Base-by-base conservation (phyloP, 805 yeast genomes). In the Yarrowia yakushimensis region DNA sequence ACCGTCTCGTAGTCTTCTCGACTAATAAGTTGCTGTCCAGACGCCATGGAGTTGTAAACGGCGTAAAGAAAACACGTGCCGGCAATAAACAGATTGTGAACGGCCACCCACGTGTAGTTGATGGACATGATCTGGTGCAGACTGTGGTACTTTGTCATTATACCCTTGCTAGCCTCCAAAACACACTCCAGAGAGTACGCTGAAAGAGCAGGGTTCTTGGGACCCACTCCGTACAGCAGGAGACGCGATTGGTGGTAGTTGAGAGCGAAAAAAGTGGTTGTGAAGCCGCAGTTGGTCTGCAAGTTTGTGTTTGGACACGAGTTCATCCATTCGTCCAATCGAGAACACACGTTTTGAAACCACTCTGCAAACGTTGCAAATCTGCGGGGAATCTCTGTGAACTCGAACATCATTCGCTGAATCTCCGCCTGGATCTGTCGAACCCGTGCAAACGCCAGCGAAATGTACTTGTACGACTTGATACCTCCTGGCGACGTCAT, bases 61-160 rank as follows among this genome's bases (percentile, higher is more conserved):
- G 91, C 82, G 70, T 88, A 90, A 45, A 91, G 76, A 67, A 84
- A 90, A 1, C 96, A 87, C 27, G 93, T 87, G 0, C 96, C 96
- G 0, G 96, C 92, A 87, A 88, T 86, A 71, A 90, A 90, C 61
- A 90, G 76, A 70, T 90, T 90, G 72, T 90, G 96, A 2, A 90
- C 92, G 0, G 96, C 94, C 1, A 91, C 92, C 97, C 97, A 91
- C 0, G 97, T 89, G 73, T 88, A 91, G 72, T 90, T 90, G 64
- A 90, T 80, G 50, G 82, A 77, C 67, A 81, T 82, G 28, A 78
- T 78, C n/a, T 76, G 72, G 67, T 81, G 82, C 37, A 91, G 74
- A 59, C 81, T 81, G 55, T 80, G 76, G 71, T 88, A 91, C 30
- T 85, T 80, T 33, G 78, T 75, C 60, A 90, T 85, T 34, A 90